Evolutionary conservation across 345 rosid genomes (phyloP).

Genomic region (Clarkia xantiana): DNA sequence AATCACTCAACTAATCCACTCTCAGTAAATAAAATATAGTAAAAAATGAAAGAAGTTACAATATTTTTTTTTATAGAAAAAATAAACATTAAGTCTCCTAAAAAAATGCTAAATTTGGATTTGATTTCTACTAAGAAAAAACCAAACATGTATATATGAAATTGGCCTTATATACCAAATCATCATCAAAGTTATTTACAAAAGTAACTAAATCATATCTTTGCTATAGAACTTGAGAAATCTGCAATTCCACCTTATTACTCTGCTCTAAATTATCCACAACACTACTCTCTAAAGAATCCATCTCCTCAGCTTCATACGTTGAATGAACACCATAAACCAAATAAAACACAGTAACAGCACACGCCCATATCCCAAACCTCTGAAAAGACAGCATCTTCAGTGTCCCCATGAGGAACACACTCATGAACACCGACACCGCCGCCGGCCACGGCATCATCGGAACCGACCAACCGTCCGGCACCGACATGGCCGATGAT

Average conservation of each 20-base stretch:
- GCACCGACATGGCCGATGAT: slow-evolving; percentile 8
- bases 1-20: no score
- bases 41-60: no score
- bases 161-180: no score
- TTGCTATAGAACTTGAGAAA: slow-evolving; percentile 15
- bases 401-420: slow-evolving; percentile 58
- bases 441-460: slow-evolving; percentile 94
- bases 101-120: no score
- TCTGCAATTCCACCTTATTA: slow-evolving; percentile 17
- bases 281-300: slow-evolving; percentile 18
- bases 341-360: slow-evolving; percentile 53
- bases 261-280: slow-evolving; percentile 15
- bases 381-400: slow-evolving; percentile 44
- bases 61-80: no score
- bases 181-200: no score
- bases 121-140: no score
- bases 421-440: slow-evolving; percentile 52
- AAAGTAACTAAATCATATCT: no score
- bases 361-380: slow-evolving; percentile 59
- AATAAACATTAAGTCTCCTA: no score
- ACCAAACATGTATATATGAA: no score
- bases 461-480: slow-evolving; percentile 58
- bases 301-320: slow-evolving; percentile 63
- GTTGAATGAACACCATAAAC: slow-evolving; percentile 84
- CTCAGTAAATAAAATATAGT: no score